Percentiles rank a stretch among this genome's conserved stretches.
Conservation (phyloP, 2,329 filamentous ascomycete genomes). For the Blumeriella jaapii region DNA sequence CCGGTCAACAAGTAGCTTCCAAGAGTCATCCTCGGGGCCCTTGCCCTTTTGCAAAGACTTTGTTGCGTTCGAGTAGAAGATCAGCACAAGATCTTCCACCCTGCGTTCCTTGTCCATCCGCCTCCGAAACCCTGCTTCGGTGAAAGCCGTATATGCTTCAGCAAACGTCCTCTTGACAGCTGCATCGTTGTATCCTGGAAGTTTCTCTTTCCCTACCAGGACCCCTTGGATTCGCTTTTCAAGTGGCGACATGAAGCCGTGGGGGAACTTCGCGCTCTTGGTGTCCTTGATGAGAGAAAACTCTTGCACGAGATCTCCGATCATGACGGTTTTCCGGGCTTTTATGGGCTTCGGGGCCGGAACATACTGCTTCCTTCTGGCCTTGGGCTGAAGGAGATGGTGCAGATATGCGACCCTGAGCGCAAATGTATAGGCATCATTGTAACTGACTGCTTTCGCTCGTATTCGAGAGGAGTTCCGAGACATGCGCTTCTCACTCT, state of each 20-base stretch:
- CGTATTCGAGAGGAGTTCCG: constrained; percentile 34
- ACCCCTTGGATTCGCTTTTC: constrained; percentile 33
- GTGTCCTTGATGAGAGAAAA: constrained; percentile 55
- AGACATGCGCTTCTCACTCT: constrained; percentile 19
- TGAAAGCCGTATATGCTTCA: constrained; percentile 86
- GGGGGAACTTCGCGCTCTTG: constrained; percentile 59
- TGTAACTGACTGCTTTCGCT: constrained; percentile 42
- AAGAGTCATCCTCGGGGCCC: constrained; percentile 67
- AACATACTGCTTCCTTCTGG: constrained; percentile 82
- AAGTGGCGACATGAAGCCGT: constrained; percentile 58
- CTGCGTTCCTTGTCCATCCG: constrained; percentile 88
- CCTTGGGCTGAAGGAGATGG: constrained; percentile 83
- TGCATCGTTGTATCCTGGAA: constrained; percentile 85
- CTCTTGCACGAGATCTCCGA: constrained; percentile 81
- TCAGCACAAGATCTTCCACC: constrained; percentile 84
- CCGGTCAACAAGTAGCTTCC: constrained; percentile 85
- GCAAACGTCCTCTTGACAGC: constrained; percentile 88
- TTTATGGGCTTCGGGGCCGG: constrained; percentile 48
- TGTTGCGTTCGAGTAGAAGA: constrained; percentile 91
- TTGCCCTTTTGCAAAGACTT: constrained; percentile 78
- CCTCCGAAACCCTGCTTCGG: constrained; percentile 77
- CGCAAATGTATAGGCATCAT: constrained; percentile 86
- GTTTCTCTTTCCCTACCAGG: constrained; percentile 66
- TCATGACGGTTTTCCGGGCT: constrained; percentile 54
- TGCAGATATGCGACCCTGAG: constrained; percentile 83